Evolutionary conservation across 2,329 filamentous ascomycete species (phyloP).

Genomic region (Colletotrichum sp.): DNA sequence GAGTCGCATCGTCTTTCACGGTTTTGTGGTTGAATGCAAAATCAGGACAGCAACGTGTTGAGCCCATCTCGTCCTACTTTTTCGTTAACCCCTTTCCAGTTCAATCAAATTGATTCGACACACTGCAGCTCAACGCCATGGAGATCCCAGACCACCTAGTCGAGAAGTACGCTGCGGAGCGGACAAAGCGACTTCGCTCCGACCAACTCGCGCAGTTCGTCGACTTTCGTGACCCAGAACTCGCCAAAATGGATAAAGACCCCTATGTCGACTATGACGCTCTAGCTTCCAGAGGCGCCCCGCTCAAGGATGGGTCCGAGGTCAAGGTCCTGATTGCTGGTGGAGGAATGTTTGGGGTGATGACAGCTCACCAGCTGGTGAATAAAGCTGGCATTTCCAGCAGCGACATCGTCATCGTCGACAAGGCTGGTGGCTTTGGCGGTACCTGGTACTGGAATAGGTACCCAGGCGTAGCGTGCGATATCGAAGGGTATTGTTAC

Average conservation of each 20-base stretch:
- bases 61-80: fast-evolving
- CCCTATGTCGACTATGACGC: not conserved
- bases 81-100: not conserved
- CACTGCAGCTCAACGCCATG: not conserved
- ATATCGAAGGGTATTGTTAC: slow-evolving; percentile 50
- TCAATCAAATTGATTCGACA: not conserved
- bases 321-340: not conserved
- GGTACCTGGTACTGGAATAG: slow-evolving; percentile 59
- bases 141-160: not conserved
- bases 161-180: not conserved
- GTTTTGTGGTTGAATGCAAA: not conserved
- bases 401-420: slow-evolving; percentile 30
- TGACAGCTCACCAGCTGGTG: not conserved
- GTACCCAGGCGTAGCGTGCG: slow-evolving; percentile 56
- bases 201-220: not conserved
- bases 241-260: not conserved
- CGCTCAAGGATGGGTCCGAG: not conserved
- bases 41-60: not conserved
- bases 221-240: not conserved
- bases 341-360: not conserved
- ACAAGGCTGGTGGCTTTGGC: slow-evolving; percentile 47
- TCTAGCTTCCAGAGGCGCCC: not conserved
- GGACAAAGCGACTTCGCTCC: not conserved
- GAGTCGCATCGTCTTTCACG: not conserved
- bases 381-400: not conserved